Percentiles rank a stretch among this genome's conserved stretches.
Conservation (phyloP, 2,329 filamentous ascomycete genomes). For the Capronia coronata region DNA sequence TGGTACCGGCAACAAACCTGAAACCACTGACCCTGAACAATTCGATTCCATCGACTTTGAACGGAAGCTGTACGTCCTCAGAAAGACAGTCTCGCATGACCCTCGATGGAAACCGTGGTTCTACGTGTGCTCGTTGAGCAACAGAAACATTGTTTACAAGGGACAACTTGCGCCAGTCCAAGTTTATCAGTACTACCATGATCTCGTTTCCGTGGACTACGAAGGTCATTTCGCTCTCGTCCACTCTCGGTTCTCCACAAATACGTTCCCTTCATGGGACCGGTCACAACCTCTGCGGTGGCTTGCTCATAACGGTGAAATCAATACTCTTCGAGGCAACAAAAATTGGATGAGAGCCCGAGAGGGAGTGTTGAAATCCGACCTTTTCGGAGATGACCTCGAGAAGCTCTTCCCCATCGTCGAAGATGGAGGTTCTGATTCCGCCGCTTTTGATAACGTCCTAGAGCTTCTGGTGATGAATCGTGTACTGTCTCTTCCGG, state of each 20-base stretch:
- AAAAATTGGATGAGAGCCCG: constrained; percentile 99
- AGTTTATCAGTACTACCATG: constrained; percentile 97
- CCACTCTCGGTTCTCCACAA: constrained; percentile 95
- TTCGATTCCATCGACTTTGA: constrained; percentile 87
- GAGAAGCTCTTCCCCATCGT: constrained; percentile 89
- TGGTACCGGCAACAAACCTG: constrained; percentile 70
- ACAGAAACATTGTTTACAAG: constrained; percentile 99
- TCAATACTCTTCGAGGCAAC: constrained; percentile 93
- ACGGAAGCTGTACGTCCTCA: constrained; percentile 84
- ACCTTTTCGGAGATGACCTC: constrained; percentile 86
- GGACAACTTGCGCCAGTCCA: constrained; percentile 89
- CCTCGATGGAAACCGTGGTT: constrained; percentile 98
- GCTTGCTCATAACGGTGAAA: constrained; percentile 98
- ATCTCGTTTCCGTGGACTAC: constrained; percentile 93
- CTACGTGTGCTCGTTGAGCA: constrained; percentile 91
- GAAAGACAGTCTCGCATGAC: constrained; percentile 90
- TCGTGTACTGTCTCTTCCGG: constrained; percentile 86
- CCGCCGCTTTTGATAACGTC: constrained; percentile 94
- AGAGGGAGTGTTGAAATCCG: constrained; percentile 89
- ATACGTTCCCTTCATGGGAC: constrained; percentile 98
- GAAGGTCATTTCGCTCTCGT: constrained; percentile 95
- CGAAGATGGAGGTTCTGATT: constrained; percentile 93
- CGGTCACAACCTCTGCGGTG: constrained; percentile 91
- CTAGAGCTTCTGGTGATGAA: constrained; percentile 91
- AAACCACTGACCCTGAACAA: constrained; percentile 66